A percentile compares a stretch with the other conserved stretches of the same genome.
Evolutionary conservation across 1,284 basidiomycete species (phyloP).

Genomic region (Sporisorium exsertum): DNA sequence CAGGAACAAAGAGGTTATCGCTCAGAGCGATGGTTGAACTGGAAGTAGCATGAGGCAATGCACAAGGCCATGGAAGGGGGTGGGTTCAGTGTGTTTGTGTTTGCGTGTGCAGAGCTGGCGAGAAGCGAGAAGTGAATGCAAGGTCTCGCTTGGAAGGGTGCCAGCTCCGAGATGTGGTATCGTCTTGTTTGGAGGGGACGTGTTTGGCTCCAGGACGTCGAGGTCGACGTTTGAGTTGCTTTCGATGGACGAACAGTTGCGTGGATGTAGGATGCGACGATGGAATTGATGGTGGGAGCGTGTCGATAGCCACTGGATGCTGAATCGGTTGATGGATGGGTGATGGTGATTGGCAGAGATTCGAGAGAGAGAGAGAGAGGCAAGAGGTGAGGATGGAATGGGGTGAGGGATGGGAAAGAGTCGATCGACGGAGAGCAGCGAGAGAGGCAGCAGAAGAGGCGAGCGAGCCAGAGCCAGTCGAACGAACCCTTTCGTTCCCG

Average conservation of each 20-base stretch:
- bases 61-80: neutral
- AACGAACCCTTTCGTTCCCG: no score
- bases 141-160: neutral
- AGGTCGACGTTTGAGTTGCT: neutral
- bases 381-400: no score
- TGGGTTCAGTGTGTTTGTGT: neutral
- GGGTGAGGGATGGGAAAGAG: no score
- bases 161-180: neutral
- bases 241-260: neutral
- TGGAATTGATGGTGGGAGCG: neutral
- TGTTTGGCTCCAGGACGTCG: neutral
- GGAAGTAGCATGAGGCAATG: conserved; percentile 8
- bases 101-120: neutral
- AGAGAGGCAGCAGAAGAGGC: neutral
- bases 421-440: neutral
- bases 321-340: neutral
- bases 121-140: neutral
- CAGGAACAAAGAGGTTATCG: conserved; percentile 12
- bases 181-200: neutral
- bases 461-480: no score
- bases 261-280: neutral
- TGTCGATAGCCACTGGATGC: neutral
- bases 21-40: conserved; percentile 10
- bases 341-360: neutral
- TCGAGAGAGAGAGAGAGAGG: neutral